A percentile compares a stretch with the other conserved stretches of the same genome.
These are phyloP conservation scores for Coffea eugenioides DNA, from an alignment of 257 asterid species.

Conservation along the genomic window DNA sequence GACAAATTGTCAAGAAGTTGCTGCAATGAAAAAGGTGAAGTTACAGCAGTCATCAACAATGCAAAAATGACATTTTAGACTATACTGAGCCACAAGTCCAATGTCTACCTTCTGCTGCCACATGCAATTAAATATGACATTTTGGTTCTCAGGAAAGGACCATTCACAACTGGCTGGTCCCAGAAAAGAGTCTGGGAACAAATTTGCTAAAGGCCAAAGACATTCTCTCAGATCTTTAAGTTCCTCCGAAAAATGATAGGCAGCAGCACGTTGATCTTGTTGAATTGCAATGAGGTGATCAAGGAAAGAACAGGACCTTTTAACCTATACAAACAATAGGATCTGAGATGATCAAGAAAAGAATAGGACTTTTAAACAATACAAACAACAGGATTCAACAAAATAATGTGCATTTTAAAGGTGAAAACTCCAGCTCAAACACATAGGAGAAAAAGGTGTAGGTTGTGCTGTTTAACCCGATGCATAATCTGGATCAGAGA, in stretches of 20 bases:
- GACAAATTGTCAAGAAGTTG: slow-evolving; percentile 72
- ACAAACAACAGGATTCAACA: not conserved
- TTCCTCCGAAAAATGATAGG: slow-evolving; percentile 55
- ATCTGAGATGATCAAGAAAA: too few relatives aligned
- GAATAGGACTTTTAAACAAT: too few relatives aligned
- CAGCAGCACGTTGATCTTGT: slow-evolving; percentile 85
- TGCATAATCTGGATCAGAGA: not conserved
- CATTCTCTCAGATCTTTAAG: slow-evolving; percentile 57
- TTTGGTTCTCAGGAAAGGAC: slow-evolving; percentile 44
- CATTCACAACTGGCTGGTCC: slow-evolving; percentile 15
- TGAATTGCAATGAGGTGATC: slow-evolving; percentile 80
- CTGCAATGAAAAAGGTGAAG: slow-evolving; percentile 41
- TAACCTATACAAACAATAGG: slow-evolving; percentile 47
- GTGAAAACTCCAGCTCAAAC: not conserved
- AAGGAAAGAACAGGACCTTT: slow-evolving; percentile 61
- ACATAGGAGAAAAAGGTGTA: not conserved
- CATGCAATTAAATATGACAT: slow-evolving; percentile 60
- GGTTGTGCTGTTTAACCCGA: not conserved
- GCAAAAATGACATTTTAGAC: not conserved
- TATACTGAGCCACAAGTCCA: slow-evolving; percentile 5
- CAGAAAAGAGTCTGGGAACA: slow-evolving; percentile 37
- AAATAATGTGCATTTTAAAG: not conserved
- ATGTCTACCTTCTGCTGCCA: slow-evolving; percentile 83
- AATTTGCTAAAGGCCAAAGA: slow-evolving; percentile 60
- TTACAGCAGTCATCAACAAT: not conserved